Conservation (phyloP, 2,329 filamentous ascomycete species). For the Exophiala lecanii-corni region DNA sequence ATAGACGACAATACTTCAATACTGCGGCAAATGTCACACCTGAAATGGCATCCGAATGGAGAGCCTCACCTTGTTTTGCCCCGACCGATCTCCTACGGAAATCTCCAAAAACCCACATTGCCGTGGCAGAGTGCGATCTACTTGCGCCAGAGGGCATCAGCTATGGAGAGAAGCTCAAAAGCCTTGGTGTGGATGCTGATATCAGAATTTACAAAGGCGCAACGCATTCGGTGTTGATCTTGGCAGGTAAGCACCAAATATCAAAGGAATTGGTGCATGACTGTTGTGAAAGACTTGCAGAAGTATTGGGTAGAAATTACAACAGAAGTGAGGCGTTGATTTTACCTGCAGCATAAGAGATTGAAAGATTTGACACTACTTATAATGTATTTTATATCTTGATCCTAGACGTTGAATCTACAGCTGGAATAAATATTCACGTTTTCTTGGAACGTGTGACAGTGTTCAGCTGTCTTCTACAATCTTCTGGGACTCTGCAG, state of each 20-base stretch:
- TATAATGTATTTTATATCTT: too few species aligned
- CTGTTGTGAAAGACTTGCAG: too few species aligned
- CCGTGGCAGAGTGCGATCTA: constrained; percentile 54
- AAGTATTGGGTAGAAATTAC: too few species aligned
- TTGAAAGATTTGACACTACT: too few species aligned
- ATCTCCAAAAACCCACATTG: constrained; percentile 48
- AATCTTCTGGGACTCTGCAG: too few species aligned
- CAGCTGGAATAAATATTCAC: too few species aligned
- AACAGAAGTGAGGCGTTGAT: too few species aligned
- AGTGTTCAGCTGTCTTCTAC: too few species aligned
- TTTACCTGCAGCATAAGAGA: too few species aligned
- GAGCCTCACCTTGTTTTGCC: constrained; percentile 53
- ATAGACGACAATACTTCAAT: constrained; percentile 49
- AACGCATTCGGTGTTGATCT: constrained; percentile 54
- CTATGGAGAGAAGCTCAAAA: constrained; percentile 45
- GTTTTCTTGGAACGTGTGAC: too few species aligned
- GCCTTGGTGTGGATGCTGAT: constrained; percentile 41
- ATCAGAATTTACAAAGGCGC: constrained; percentile 50
- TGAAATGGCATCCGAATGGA: constrained; percentile 35
- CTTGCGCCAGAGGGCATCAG: constrained; percentile 49
- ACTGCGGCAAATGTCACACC: constrained; percentile 36
- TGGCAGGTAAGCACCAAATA: constrained; percentile 40
- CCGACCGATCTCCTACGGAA: constrained; percentile 43
- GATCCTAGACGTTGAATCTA: too few species aligned
- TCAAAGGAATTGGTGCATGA: too few species aligned